These are phyloP conservation scores for Hibiscus tridactylites DNA, from an alignment of 345 rosid genomes.

Conservation along the genomic window DNA sequence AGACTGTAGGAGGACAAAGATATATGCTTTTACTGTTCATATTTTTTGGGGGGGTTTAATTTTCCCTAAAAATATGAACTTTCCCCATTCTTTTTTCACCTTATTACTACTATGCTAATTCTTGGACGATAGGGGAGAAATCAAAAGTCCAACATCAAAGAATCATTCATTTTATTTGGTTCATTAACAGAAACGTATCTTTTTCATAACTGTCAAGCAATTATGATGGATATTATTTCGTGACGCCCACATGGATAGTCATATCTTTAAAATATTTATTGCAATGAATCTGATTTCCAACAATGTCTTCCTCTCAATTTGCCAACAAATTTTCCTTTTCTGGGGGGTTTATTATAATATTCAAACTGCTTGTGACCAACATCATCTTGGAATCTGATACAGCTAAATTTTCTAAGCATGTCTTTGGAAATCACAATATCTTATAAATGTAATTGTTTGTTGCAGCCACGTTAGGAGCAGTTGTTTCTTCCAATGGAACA, in stretches of 20 bases:
- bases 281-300: not conserved
- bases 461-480: constrained; percentile 38
- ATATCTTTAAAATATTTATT: not conserved
- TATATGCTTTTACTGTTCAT: not conserved
- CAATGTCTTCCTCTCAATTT: not conserved
- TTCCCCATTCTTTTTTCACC: not conserved
- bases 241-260: constrained; percentile 7
- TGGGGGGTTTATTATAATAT: not conserved
- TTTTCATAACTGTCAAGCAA: constrained; percentile 14
- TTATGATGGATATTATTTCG: constrained; percentile 13
- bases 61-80: not conserved
- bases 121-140: not conserved
- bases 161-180: not conserved
- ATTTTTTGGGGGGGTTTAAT: no score
- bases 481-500: constrained; percentile 28
- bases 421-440: not conserved
- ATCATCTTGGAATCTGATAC: constrained; percentile 4
- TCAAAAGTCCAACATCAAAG: constrained; percentile 1
- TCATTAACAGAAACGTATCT: not conserved
- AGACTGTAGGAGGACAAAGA: not conserved
- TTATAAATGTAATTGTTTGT: constrained; percentile 11
- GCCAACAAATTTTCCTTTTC: not conserved
- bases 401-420: not conserved
- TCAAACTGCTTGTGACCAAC: not conserved
- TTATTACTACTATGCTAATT: not conserved